A percentile compares a stretch with the other conserved stretches of the same genome.
Conservation (phyloP, 768 basidiomycete genomes). For the Collybia sp. region DNA sequence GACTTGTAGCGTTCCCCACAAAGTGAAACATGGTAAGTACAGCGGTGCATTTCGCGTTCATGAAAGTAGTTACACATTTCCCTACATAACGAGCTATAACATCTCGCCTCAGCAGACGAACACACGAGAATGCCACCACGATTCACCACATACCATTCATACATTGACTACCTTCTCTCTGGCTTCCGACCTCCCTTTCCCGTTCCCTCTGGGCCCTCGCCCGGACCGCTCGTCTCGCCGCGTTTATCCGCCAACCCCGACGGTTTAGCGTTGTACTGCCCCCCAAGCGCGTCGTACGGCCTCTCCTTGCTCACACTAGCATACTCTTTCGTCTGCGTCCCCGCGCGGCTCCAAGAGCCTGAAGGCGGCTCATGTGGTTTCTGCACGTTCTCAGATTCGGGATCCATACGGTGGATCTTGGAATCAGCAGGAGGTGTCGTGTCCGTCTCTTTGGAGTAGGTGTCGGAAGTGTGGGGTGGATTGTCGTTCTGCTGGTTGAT, state of each 20-base stretch:
- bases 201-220: conserved; percentile 32
- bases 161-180: conserved; percentile 12
- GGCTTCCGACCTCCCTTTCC: conserved; percentile 31
- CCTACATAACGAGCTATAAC: no score
- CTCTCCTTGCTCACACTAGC: conserved; percentile 22
- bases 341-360: conserved; percentile 38
- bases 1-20: no score
- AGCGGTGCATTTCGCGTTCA: no score
- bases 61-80: no score
- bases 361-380: conserved; percentile 47
- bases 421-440: conserved; percentile 33
- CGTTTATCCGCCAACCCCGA: conserved; percentile 25
- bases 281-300: conserved; percentile 24
- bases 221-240: conserved; percentile 23
- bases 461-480: conserved; percentile 28
- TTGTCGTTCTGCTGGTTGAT: no score
- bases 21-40: no score
- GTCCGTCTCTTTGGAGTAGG: conserved; percentile 46
- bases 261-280: conserved; percentile 20
- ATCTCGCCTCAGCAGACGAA: no score
- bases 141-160: no score
- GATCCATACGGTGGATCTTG: conserved; percentile 43
- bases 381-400: conserved; percentile 35
- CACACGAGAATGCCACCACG: no score
- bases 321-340: conserved; percentile 31